Evolutionary conservation across 129 eudicot species (phyloP).

Genomic region (Smallanthus sonchifolius): DNA sequence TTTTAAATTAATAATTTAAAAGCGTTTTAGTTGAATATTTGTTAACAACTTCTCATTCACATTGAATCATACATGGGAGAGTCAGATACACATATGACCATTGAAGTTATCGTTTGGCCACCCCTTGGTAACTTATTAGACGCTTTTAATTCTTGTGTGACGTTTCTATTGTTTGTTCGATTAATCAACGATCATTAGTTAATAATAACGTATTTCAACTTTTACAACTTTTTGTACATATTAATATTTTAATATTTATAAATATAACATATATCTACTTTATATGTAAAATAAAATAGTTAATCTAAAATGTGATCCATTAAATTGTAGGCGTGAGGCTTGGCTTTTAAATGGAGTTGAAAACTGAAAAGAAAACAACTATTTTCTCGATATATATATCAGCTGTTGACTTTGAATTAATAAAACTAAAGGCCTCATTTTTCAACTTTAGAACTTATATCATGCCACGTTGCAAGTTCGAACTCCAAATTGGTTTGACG

Average conservation of each 20-base stretch:
- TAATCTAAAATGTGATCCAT: constrained; percentile 4
- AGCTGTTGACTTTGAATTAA: neutral
- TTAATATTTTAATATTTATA: neutral
- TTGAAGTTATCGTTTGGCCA: constrained; percentile 25
- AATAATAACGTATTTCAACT: too few species aligned
- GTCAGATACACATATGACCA: constrained; percentile 5
- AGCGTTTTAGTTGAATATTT: neutral
- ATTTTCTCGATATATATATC: neutral
- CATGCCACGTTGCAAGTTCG: too few species aligned
- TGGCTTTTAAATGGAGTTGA: neutral
- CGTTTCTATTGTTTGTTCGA: neutral
- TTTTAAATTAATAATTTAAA: neutral
- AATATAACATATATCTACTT: neutral
- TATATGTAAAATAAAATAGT: neutral
- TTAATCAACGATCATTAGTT: neutral
- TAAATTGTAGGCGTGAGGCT: constrained; percentile 4
- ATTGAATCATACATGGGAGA: constrained; percentile 1
- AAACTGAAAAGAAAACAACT: neutral
- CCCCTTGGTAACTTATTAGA: neutral
- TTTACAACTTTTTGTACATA: too few species aligned
- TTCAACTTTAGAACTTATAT: neutral
- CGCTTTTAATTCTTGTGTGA: neutral
- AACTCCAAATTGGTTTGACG: too few species aligned
- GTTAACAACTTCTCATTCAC: too few species aligned
- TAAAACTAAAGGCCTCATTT: neutral